A percentile compares a stretch with the other conserved stretches of the same genome.
Conservation (phyloP, 2,329 filamentous ascomycete genomes). For the Grosmannia serpens region DNA sequence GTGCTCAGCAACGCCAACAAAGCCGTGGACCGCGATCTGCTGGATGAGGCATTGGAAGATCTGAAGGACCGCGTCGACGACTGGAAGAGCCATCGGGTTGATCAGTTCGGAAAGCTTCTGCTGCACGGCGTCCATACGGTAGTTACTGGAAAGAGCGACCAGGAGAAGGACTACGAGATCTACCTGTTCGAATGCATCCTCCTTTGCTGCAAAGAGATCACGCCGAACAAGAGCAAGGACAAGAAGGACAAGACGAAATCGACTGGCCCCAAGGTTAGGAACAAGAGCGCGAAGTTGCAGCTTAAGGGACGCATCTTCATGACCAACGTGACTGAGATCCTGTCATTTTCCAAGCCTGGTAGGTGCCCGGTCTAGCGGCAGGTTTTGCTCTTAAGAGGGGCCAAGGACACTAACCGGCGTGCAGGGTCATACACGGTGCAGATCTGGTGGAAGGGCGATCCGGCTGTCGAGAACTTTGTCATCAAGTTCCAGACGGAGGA, state of each 20-base stretch:
- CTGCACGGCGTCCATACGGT: slow-evolving; percentile 87
- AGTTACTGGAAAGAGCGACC: slow-evolving; percentile 77
- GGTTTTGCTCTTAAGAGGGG: too few species aligned
- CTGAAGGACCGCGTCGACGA: slow-evolving; percentile 78
- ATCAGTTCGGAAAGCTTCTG: slow-evolving; percentile 82
- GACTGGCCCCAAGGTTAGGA: slow-evolving; percentile 42
- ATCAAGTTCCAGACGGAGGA: slow-evolving; percentile 91
- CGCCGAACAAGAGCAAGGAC: slow-evolving; percentile 71
- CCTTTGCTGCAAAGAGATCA: slow-evolving; percentile 91
- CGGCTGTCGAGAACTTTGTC: slow-evolving; percentile 89
- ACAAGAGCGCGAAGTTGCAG: slow-evolving; percentile 71
- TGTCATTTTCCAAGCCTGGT: slow-evolving; percentile 81
- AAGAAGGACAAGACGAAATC: slow-evolving; percentile 56
- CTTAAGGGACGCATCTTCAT: slow-evolving; percentile 97
- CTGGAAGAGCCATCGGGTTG: slow-evolving; percentile 88
- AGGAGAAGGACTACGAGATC: slow-evolving; percentile 96
- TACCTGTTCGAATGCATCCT: slow-evolving; percentile 95
- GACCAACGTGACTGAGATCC: slow-evolving; percentile 95
- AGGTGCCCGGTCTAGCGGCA: slow-evolving; percentile 24
- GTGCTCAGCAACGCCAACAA: slow-evolving; percentile 80
- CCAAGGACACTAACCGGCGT: slow-evolving; percentile 16
- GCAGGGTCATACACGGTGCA: slow-evolving; percentile 86
- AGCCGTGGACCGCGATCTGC: slow-evolving; percentile 77
- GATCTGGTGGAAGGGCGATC: slow-evolving; percentile 97
- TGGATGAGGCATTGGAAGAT: slow-evolving; percentile 74